These are phyloP conservation scores for Sphaceloma murrayae DNA, from an alignment of 2,329 filamentous ascomycete species.

Conservation along the genomic window DNA sequence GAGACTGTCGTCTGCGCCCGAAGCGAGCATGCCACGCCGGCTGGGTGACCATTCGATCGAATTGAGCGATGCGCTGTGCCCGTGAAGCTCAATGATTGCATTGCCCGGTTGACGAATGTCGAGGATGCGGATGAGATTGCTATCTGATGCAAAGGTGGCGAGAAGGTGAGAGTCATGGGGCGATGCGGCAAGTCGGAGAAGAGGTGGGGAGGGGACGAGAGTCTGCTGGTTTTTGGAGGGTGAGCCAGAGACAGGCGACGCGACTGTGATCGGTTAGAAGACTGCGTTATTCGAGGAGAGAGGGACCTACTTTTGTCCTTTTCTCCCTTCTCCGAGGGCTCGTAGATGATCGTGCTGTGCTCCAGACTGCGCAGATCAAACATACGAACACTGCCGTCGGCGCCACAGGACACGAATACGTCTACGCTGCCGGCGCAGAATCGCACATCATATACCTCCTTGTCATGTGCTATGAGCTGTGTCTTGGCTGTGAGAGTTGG, in stretches of 20 bases:
- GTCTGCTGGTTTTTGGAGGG: constrained; percentile 60
- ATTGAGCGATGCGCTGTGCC: constrained; percentile 76
- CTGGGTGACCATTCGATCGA: constrained; percentile 93
- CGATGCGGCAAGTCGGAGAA: constrained; percentile 76
- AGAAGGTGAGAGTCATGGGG: constrained; percentile 92
- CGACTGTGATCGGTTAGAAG: constrained; percentile 23
- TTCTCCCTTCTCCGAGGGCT: constrained; percentile 76
- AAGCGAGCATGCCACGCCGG: constrained; percentile 77
- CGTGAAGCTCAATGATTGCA: constrained; percentile 83
- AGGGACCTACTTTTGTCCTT: constrained; percentile 37
- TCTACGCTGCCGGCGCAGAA: constrained; percentile 99
- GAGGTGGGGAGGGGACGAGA: constrained; percentile 53
- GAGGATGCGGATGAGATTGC: constrained; percentile 82
- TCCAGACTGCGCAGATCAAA: constrained; percentile 94
- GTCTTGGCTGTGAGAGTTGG: constrained; percentile 96
- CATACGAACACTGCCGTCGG: constrained; percentile 96
- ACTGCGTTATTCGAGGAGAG: not conserved
- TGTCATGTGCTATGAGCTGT: constrained; percentile 95
- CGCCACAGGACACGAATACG: constrained; percentile 94
- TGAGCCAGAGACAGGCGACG: constrained; percentile 51
- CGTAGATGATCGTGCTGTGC: constrained; percentile 98
- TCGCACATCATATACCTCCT: constrained; percentile 95
- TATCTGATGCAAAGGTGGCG: constrained; percentile 94
- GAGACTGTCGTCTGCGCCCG: constrained; percentile 82
- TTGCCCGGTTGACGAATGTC: constrained; percentile 95